Evolutionary conservation across 306 rosid species (phyloP).

Genomic region (Macrotyloma uniflorum): DNA sequence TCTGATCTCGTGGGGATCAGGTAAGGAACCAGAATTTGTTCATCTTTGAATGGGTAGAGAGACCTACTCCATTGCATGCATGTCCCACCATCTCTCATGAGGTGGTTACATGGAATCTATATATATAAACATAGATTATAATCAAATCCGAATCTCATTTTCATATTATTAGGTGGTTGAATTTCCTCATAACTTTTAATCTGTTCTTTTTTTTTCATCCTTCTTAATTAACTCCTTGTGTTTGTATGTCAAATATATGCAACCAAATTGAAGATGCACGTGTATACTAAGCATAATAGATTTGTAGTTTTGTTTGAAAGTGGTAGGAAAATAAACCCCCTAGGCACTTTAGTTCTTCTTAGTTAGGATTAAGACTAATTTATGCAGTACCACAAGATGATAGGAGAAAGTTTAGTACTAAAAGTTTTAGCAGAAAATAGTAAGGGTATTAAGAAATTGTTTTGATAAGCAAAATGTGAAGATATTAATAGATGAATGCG

Average conservation of each 20-base stretch:
- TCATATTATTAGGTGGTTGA: background rate
- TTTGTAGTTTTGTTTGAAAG: background rate
- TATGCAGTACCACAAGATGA: background rate
- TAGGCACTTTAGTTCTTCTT: background rate
- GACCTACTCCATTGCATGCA: slow-evolving; percentile 55
- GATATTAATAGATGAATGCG: slow-evolving; percentile 8
- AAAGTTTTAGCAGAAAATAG: background rate
- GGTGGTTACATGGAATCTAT: slow-evolving; percentile 60
- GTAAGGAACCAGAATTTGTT: slow-evolving; percentile 53
- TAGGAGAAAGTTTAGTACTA: background rate
- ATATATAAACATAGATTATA: slow-evolving; percentile 13
- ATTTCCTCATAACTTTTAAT: background rate
- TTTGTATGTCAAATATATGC: background rate
- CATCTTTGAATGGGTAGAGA: slow-evolving; percentile 53
- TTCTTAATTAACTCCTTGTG: background rate
- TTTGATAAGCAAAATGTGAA: background rate
- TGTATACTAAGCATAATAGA: background rate
- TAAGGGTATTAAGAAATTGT: background rate
- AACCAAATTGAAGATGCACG: background rate
- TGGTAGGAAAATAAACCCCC: background rate
- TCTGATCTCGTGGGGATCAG: slow-evolving; percentile 52
- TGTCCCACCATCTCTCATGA: slow-evolving; percentile 38
- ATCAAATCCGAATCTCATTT: slow-evolving; percentile 21
- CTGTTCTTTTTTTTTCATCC: background rate
- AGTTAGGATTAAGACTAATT: slow-evolving; percentile 1